Base-by-base conservation (phyloP, 208 protist species). In the Porcisia deanei region DNA sequence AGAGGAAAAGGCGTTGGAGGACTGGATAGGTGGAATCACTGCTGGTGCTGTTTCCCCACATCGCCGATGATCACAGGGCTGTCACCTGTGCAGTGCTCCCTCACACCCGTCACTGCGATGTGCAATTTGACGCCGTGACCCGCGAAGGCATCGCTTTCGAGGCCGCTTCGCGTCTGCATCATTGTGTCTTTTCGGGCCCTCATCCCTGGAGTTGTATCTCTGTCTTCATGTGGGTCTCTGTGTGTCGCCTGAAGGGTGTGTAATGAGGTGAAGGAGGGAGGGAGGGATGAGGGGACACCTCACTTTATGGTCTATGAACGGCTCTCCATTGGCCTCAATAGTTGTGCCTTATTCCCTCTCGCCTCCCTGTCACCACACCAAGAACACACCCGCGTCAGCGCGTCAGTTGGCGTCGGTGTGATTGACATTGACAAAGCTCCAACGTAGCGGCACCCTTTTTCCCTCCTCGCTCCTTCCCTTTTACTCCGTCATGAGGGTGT, bases 1-100 rank as follows among this genome's bases (percentile, higher is more conserved):
- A 3, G 79, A 87, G 73, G 70, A 81, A 47, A 39, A 47, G 1
- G 71, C 71, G 55, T 22, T 91, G 69, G 84, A 85, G 65, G 37
- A 45, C 45, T 91, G 87, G 87, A 30, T 88, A 1, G 76, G 49
- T 16, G 81, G 84, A 7, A 73, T 85, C 34, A 59, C 71, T 8
- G 77, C 73, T 0, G 71, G 65, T 45, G 76, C 76, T 6, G 47
- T 82, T 43, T 9, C 39, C 5, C 37, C 45, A 45, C 73, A 71
- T 45, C 37, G 67, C 25, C 12, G 41, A 7, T 77, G 61, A 70
- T 63, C 10, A 8, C 16, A 47, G 39, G 16, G 22, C 59, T n/a
- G 30, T 43, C 59, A n/a, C 39, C 12, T 49, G 18, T n/a, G 4
- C 61, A 41, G n/a, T 30, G 30, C 8, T 52, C 8, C 5, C 10